phyloP scores from a whole-genome alignment of 352 stramenopile species.

The Globisporangium recalcitrans region DNA sequence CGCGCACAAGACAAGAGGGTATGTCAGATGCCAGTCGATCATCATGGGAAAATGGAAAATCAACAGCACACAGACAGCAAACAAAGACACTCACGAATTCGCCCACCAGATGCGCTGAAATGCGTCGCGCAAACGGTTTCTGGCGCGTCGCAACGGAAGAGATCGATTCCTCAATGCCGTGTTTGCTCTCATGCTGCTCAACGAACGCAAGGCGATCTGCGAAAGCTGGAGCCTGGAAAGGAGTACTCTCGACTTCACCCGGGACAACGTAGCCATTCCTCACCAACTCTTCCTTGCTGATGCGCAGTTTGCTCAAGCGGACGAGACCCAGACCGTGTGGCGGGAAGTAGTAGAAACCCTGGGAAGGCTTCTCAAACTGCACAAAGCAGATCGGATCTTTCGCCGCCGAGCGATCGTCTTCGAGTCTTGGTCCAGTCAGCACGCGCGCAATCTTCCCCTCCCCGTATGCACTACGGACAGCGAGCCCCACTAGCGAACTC shows the following conservation, averaged over 20 bases:
- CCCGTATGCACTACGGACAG: constrained; percentile 36
- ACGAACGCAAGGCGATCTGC: constrained; percentile 18
- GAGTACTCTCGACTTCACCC: background rate
- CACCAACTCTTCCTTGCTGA: constrained; percentile 10
- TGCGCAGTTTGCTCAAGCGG: constrained; percentile 24
- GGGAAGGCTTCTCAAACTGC: constrained; percentile 48
- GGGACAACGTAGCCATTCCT: constrained; percentile 1
- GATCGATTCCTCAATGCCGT: background rate
- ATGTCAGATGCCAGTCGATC: background rate
- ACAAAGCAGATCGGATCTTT: constrained; percentile 46
- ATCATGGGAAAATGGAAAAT: background rate
- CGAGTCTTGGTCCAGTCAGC: constrained; percentile 18
- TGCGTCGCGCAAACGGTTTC: constrained; percentile 28
- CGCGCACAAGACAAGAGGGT: background rate
- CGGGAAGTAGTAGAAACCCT: constrained; percentile 75
- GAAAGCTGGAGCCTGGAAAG: constrained; percentile 25
- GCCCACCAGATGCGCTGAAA: constrained; percentile 38
- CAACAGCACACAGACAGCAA: background rate
- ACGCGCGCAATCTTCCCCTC: constrained; percentile 35
- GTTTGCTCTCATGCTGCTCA: constrained; percentile 2
- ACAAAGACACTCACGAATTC: constrained; percentile 25
- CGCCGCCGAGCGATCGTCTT: constrained; percentile 18
- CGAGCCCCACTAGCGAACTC: constrained; percentile 28
- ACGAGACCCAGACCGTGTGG: constrained; percentile 52
- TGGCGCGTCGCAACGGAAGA: constrained; percentile 2